Conservation (phyloP, 371 early-diverging fungal genomes). For the Mortierella sp. region DNA sequence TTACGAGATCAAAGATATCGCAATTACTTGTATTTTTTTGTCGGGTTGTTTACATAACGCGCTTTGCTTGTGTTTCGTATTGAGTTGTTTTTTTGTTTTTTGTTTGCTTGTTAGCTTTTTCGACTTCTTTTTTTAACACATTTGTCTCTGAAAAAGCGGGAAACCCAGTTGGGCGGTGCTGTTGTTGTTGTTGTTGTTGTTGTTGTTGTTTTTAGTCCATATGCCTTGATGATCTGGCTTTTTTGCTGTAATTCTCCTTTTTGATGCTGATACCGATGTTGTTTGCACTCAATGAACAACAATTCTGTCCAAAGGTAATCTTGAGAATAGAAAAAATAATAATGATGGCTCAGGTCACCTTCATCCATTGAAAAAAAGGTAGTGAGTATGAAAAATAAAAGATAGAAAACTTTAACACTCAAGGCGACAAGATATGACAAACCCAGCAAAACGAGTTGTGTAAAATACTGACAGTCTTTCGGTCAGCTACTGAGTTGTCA, state of each 20-base stretch:
- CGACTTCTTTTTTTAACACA: too few relatives aligned
- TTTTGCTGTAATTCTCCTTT: too few relatives aligned
- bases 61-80: not conserved
- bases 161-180: constrained; percentile 5
- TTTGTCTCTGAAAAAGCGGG: not conserved
- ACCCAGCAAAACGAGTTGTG: too few relatives aligned
- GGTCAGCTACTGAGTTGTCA: not conserved
- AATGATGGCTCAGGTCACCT: too few relatives aligned
- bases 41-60: constrained; percentile 2
- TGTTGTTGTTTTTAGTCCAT: too few relatives aligned
- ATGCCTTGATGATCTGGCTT: too few relatives aligned
- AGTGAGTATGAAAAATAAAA: not conserved
- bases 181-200: too few relatives aligned
- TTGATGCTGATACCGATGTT: too few relatives aligned
- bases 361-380: not conserved
- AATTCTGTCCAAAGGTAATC: too few relatives aligned
- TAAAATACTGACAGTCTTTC: not conserved
- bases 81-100: not conserved
- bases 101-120: too few relatives aligned
- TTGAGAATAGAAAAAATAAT: too few relatives aligned
- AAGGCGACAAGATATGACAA: not conserved
- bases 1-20: constrained; percentile 4
- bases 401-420: not conserved
- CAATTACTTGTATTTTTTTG: not conserved
- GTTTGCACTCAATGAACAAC: too few relatives aligned